Base-by-base conservation (phyloP, 2,329 filamentous ascomycete genomes). In the Beauveria bassiana region DNA sequence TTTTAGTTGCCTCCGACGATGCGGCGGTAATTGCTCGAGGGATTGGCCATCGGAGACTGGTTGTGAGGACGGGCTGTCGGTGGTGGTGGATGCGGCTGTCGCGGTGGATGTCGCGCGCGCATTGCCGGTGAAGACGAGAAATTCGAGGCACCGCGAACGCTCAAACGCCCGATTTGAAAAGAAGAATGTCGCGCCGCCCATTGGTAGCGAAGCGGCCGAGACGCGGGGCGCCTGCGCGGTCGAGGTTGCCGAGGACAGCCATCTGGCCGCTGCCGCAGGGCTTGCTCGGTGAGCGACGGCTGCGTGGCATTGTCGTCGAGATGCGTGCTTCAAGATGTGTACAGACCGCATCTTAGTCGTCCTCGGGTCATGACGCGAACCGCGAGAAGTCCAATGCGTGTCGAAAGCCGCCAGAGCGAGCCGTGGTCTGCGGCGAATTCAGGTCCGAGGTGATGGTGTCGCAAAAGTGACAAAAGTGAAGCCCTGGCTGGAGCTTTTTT, bases 101-200 rank as follows among this genome's bases (percentile, higher is more conserved):
- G 61, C 56, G 3, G 66, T 71, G 7, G 68, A 70, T 1, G 70
- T 69, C 51, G 66, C 50, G 45, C 65, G 69, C 51, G 70, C 66
- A 63, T 64, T 65, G 52, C 68, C 70, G 59, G 65, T 64, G 26
- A 67, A 50, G 42, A 75, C 59, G 57, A 76, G 59, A 16, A 69
- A 70, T 59, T 75, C 72, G 61, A 76, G 72, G 54, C 73, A 76
- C 61, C 66, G 68, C 8, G 74, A 74, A 49, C 72, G 67, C n/a
- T 74, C 72, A 62, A 75, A 71, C 1, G 72, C 50, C 9, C 71
- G 68, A 46, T 75, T 75, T 3, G 73, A 74, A 3, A 75, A 61
- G 16, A 75, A 75, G 63, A 75, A 76, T 20, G 66, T 59, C 5
- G 67, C 63, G 2, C 59, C 46, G 10, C 62, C 66, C 40, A 64